Base-by-base conservation (phyloP, 2,329 filamentous ascomycete genomes). In the Harringtonia lauricola region DNA sequence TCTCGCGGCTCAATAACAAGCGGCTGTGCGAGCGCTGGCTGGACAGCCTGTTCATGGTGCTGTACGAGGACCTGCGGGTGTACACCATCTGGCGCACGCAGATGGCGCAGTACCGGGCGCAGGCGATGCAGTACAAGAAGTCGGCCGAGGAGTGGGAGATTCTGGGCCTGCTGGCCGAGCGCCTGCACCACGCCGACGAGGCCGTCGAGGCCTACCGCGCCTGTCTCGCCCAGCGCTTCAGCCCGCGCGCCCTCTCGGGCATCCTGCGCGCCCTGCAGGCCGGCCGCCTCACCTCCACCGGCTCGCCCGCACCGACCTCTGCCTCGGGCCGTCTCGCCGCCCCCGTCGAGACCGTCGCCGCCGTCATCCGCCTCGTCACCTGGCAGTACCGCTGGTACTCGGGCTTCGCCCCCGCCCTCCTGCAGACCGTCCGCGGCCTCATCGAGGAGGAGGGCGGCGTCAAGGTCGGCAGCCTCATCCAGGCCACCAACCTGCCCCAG, bases 341-440 rank as follows among this genome's bases (percentile, higher is more conserved):
- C 63, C 88, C 86, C 4, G 72, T 87, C 48, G 84, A 88, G 48
- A 86, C 82, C 45, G 74, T 96, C 8, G 83, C 81, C 24, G 81
- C 86, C n/a, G 71, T 95, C 46, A 95, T 98, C 52, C 74, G 88
- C 42, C 70, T 98, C 35, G 86, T 96, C 29, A 92, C 90, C 13
- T 98, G 92, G 92, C 92, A 98, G 66, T 98, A 95, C 65, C 76
- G 92, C 53, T 98, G 92, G 92, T 98, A 98, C 67, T 95, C 89
- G 45, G 92, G 98, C 75, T 98, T 98, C 66, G 95, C 89, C 17
- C 92, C 92, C 1, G 81, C 89, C 51, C 74, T 98, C 36, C 75
- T 98, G 43, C 86, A 81, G 62, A 83, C 86, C 3, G 86, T 96
- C 56, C 82, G 92, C 49, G 88, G 86, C 52, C 71, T 98, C 52